Conservation (phyloP, 495 filamentous ascomycete species). For the Daldinia decipiens region DNA sequence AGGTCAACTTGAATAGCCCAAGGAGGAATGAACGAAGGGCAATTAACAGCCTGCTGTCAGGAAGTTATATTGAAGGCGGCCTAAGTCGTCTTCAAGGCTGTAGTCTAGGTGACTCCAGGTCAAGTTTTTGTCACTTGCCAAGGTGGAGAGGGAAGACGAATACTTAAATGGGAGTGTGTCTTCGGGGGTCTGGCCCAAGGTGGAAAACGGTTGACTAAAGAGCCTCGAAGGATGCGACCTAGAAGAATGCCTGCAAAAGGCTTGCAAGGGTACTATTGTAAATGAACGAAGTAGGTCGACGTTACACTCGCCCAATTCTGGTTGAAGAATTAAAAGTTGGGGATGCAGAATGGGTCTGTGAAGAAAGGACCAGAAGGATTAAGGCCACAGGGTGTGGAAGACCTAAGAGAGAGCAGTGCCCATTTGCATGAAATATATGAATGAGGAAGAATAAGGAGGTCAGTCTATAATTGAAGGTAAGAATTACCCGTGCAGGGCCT, state of each 20-base stretch:
- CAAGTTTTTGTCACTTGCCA: slow-evolving; percentile 11
- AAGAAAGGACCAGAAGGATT: slow-evolving; percentile 33
- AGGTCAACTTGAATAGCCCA: slow-evolving; percentile 45
- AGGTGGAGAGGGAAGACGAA: slow-evolving; percentile 11
- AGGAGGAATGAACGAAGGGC: slow-evolving; percentile 25
- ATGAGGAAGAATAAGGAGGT: slow-evolving; percentile 33
- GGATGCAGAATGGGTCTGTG: slow-evolving; percentile 16
- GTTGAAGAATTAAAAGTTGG: slow-evolving; percentile 17
- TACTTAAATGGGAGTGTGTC: slow-evolving; percentile 23
- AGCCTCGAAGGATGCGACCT: slow-evolving; percentile 31
- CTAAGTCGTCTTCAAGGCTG: slow-evolving; percentile 9
- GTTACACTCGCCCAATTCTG: slow-evolving; percentile 17
- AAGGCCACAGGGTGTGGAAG: slow-evolving; percentile 6
- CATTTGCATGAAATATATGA: slow-evolving; percentile 34
- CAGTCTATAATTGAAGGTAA: slow-evolving; percentile 12
- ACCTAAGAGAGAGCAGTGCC: slow-evolving; percentile 11
- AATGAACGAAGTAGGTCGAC: slow-evolving; percentile 35
- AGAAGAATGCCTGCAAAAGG: slow-evolving; percentile 24
- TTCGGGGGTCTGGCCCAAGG: slow-evolving; percentile 3
- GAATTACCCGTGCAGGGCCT: background rate
- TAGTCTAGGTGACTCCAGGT: slow-evolving; percentile 15
- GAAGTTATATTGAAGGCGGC: slow-evolving; percentile 1
- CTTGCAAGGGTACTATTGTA: slow-evolving; percentile 27
- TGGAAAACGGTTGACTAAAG: slow-evolving; percentile 24
- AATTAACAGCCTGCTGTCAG: slow-evolving; percentile 45